phyloP scores from a whole-genome alignment of 2,329 filamentous ascomycete species.

The Huntiella savannae region DNA sequence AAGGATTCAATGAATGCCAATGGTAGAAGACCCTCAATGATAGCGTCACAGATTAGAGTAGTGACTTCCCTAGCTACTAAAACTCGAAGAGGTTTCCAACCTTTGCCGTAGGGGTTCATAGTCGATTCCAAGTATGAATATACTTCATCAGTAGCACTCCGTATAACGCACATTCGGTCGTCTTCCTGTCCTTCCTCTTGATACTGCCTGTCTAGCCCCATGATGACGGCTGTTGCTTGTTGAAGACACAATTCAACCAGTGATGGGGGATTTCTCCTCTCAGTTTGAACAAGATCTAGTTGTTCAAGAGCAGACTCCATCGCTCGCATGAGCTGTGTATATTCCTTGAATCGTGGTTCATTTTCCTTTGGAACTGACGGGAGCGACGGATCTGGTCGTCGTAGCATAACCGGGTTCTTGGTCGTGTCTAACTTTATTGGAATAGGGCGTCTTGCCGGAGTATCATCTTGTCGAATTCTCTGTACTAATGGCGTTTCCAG shows the following conservation, averaged over 20 bases:
- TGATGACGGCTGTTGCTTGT: constrained; percentile 6
- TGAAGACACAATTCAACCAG: constrained; percentile 21
- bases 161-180: constrained; percentile 14
- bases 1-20: constrained; percentile 14
- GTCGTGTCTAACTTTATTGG: no score
- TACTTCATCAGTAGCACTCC: constrained; percentile 14
- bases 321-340: constrained; percentile 8
- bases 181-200: constrained; percentile 14
- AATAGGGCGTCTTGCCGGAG: constrained; percentile 1
- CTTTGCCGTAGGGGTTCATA: constrained; percentile 14
- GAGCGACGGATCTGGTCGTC: no score
- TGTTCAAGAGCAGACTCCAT: constrained; percentile 3
- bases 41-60: constrained; percentile 16
- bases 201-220: constrained; percentile 1
- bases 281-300: not conserved
- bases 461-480: constrained; percentile 14
- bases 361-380: no score
- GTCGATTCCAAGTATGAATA: constrained; percentile 20
- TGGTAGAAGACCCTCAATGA: constrained; percentile 17
- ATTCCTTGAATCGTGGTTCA: constrained; percentile 5
- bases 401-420: no score
- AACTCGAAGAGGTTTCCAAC: constrained; percentile 20
- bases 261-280: constrained; percentile 12
- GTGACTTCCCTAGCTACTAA: constrained; percentile 19
- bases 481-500: constrained; percentile 17